phyloP scores from a whole-genome alignment of 768 basidiomycete species.

The Lentinula sp. region DNA sequence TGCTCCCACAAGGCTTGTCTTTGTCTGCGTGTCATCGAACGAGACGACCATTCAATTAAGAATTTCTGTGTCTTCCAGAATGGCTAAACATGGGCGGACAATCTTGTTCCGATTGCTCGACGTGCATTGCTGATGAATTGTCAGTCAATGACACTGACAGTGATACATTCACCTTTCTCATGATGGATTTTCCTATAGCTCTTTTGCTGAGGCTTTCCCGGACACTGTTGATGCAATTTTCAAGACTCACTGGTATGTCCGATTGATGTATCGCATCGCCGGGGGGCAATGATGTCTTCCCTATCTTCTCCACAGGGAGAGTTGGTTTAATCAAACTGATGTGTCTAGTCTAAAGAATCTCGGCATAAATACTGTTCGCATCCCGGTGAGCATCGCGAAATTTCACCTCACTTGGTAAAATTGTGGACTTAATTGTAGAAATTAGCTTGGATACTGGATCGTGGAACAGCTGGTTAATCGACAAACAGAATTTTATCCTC shows the following conservation, averaged over 20 bases:
- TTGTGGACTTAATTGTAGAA: neutral
- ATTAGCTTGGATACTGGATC: conserved; percentile 78
- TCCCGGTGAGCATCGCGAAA: conserved; percentile 50
- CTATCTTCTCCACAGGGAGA: conserved; percentile 15
- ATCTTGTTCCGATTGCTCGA: conserved; percentile 48
- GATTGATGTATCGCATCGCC: neutral
- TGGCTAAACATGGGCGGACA: conserved; percentile 75
- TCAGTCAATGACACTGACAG: conserved; percentile 15
- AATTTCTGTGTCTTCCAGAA: conserved; percentile 28
- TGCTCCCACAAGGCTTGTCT: conserved; percentile 58
- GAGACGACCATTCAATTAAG: neutral
- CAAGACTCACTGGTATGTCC: conserved; percentile 53
- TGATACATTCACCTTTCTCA: neutral
- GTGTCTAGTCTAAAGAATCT: conserved; percentile 44
- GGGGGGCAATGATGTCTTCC: no score
- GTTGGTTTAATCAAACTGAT: conserved; percentile 67
- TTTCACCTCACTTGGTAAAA: neutral
- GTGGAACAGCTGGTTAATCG: conserved; percentile 67
- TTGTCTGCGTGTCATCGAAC: neutral
- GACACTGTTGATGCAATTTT: conserved; percentile 52
- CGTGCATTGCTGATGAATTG: conserved; percentile 68
- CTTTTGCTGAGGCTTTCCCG: conserved; percentile 56
- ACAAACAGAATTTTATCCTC: conserved; percentile 54
- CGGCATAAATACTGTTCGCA: conserved; percentile 72
- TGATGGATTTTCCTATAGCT: conserved; percentile 26